Base-by-base conservation (phyloP, 2,329 filamentous ascomycete species). In the Neoascochyta sp. region DNA sequence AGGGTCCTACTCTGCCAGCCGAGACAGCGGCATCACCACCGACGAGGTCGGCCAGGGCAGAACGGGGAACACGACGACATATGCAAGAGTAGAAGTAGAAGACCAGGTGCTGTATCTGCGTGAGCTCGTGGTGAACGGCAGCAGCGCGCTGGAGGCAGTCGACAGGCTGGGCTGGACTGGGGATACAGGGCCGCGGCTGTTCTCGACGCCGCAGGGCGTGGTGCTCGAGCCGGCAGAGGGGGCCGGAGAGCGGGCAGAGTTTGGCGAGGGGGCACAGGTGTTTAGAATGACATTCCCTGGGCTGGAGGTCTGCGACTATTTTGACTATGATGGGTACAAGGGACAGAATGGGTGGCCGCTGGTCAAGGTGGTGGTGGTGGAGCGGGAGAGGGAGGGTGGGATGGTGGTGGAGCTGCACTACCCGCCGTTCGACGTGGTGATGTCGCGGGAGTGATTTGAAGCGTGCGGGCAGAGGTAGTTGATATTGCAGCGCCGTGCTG, bases 241-340 rank as follows among this genome's bases (percentile, higher is more conserved):
- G 1, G 44, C 29, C 4, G 47, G 39, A 4, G 54, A 55, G 31
- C 37, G 29, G 9, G 44, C 30, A 1, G 32, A 52, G 23, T 55
- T 54, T 33, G 52, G 53, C 3, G 26, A 43, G 8, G 41, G 50
- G 4, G 39, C 47, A 13, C 52, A 54, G 16, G 43, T 56, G 1
- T 58, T 51, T 45, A 40, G 55, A 10, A 47, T 57, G 39, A 44
- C 47, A 3, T 36, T 47, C 9, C 48, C 53, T 10, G 54, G 48
- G 3, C 27, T 50, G 19, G 43, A 48, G 7, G 23, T 26, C 6
- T 60, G 55, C 24, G 47, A 60, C 27, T 60, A 52, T 50, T 57
- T 50, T 32, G 55, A 60, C 24, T 58, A 53, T 20, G 55, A 58
- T 32, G 55, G 55, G 7, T 57, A 56, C 27, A 49, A 52, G n/a